Base-by-base conservation (phyloP, 2,329 filamentous ascomycete genomes). In the Colletotrichum tabaci region DNA sequence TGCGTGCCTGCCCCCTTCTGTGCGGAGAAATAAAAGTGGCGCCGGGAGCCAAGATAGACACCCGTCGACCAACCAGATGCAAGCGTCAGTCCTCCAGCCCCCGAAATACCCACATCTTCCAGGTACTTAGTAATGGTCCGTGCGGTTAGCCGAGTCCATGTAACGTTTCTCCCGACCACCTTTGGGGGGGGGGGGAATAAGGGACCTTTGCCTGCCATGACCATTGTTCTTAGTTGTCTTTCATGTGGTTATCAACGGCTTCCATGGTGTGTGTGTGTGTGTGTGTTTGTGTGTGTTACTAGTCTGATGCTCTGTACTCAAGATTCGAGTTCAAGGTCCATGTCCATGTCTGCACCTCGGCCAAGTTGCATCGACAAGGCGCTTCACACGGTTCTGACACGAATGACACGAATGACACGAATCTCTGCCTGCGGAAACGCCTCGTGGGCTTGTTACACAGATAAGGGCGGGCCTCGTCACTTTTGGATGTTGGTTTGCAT, bases 141-240 rank as follows among this genome's bases (percentile, higher is more conserved):
- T 40, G 44, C 46, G n/a, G 8, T 35, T 35, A 35, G 12, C 15
- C 8, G 21, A 30, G 58, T 60, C 42, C 74, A 75, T 75, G 74
- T 75, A 75, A 75, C 74, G 74, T 75, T 75, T 73, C 74, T 23
- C 35, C 66, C 62, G 30, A 50, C 18, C 56, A 58, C 26, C 62
- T 61, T 46, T 26, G 50, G 50, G 12, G 15, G 38, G 58, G 15
- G 10, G n/a, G n/a, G n/a, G n/a, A n/a, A n/a, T n/a, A n/a, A n/a
- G n/a, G 12, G 42, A 57, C 15, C 16, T 23, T 35, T 35, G 30
- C 30, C 8, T 35, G 30, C 30, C 30, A 35, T 35, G 8, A 35
- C 30, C 30, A 35, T 21, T 30, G 42, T n/a, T 57, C 5, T 8
- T 57, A 8, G 1, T 5, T 42, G 4, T 21, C 30, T 35, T 35